Conservation (phyloP, 129 eudicot species). For the Pittosporum tobira region DNA sequence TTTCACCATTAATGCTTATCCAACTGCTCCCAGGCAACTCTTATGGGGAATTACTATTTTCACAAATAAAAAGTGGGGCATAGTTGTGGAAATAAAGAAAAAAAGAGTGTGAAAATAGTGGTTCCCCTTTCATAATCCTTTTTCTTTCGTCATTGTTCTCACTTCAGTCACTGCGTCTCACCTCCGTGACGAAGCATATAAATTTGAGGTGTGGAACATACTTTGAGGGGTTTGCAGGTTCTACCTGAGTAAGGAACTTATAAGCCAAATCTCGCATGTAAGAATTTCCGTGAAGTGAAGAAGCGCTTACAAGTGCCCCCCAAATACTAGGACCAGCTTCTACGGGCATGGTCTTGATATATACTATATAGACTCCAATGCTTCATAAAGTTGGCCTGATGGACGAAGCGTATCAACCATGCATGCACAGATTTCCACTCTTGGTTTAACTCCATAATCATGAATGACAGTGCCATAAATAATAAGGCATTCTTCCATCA, state of each 20-base stretch:
- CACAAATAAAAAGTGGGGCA: too few relatives aligned
- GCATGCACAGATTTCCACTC: slow-evolving; percentile 57
- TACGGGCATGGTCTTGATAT: slow-evolving; percentile 41
- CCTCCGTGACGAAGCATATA: slow-evolving; percentile 40
- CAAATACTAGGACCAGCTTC: slow-evolving; percentile 61
- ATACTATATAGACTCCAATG: slow-evolving; percentile 39
- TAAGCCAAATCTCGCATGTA: slow-evolving; percentile 44
- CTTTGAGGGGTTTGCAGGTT: slow-evolving; percentile 58
- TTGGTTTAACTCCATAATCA: slow-evolving; percentile 29
- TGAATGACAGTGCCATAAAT: slow-evolving; percentile 23
- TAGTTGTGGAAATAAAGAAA: too few relatives aligned
- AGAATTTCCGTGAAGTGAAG: slow-evolving; percentile 24
- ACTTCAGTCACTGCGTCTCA: slow-evolving; percentile 50
- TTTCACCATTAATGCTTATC: slow-evolving; percentile 37
- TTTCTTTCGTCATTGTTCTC: slow-evolving; percentile 44
- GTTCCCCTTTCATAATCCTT: slow-evolving; percentile 48
- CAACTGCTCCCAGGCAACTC: slow-evolving; percentile 73
- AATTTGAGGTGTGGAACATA: slow-evolving; percentile 56
- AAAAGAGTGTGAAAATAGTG: too few relatives aligned
- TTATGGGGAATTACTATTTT: too few relatives aligned
- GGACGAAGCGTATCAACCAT: slow-evolving; percentile 56
- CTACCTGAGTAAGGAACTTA: slow-evolving; percentile 44
- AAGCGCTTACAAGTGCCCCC: slow-evolving; percentile 61
- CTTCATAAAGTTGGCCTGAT: slow-evolving; percentile 43
- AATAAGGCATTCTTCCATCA: slow-evolving; percentile 35